A percentile compares a stretch with the other conserved stretches of the same genome.
Evolutionary conservation across 1,284 basidiomycete genomes (phyloP).

Genomic region (Xerocomus cyaneibrunnescens): DNA sequence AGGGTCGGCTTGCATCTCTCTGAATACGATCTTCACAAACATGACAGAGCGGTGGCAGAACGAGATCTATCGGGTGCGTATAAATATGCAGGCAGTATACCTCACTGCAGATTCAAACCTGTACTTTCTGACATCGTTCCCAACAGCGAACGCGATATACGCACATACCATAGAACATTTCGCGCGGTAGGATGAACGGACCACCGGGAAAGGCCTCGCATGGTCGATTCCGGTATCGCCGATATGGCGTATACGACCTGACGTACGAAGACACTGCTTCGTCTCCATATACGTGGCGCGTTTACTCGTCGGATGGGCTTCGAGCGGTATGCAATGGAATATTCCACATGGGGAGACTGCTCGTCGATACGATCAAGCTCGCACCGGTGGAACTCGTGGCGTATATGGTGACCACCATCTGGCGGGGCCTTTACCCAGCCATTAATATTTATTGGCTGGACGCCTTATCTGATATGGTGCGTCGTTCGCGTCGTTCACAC

Average conservation of each 20-base stretch:
- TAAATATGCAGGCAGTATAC: constrained; percentile 20
- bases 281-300: background rate
- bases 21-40: background rate
- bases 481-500: background rate
- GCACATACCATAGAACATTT: background rate
- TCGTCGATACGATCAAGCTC: constrained; percentile 32
- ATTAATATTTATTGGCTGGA: constrained; percentile 26
- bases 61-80: constrained; percentile 11
- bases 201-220: background rate
- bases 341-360: constrained; percentile 16
- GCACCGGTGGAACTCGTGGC: constrained; percentile 29
- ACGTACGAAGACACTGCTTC: constrained; percentile 19
- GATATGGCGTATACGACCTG: constrained; percentile 24
- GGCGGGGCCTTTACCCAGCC: constrained; percentile 33
- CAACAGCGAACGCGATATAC: too few relatives aligned
- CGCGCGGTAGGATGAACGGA: background rate
- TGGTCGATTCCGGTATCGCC: constrained; percentile 9
- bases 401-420: constrained; percentile 30
- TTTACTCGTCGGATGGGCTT: constrained; percentile 2
- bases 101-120: background rate
- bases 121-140: background rate
- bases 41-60: constrained; percentile 5
- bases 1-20: background rate
- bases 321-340: background rate
- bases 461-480: constrained; percentile 20